These are phyloP conservation scores for Pinus albicaulis DNA, from an alignment of 75 land plant genomes.

Conservation along the genomic window DNA sequence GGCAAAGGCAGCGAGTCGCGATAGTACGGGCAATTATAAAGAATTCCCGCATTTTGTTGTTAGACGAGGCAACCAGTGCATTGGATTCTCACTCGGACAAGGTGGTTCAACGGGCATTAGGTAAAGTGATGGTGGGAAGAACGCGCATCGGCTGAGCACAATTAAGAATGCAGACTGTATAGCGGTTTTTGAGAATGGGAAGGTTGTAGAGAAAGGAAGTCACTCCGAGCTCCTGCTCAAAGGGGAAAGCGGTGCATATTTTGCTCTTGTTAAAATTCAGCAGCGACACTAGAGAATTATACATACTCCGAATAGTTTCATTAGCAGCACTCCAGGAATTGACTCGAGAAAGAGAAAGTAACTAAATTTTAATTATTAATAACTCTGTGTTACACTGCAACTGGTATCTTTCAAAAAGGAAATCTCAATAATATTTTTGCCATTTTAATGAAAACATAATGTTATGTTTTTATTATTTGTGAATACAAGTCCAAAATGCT, in stretches of 20 bases:
- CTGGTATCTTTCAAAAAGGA: no score
- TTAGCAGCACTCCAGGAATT: constrained; percentile 80
- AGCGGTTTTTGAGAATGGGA: constrained; percentile 55
- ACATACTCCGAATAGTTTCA: no score
- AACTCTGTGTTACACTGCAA: no score
- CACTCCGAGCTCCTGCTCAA: constrained; percentile 41
- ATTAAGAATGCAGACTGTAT: constrained; percentile 57
- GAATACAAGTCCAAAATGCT: no score
- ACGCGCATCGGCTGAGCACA: constrained; percentile 65
- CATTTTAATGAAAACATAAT: no score
- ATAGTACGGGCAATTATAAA: constrained; percentile 29
- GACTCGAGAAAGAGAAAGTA: constrained; percentile 66
- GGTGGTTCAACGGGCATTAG: constrained; percentile 50
- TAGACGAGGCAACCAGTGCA: constrained; percentile 72
- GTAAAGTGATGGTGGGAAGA: constrained; percentile 18
- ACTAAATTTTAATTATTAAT: no score
- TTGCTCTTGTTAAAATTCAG: constrained; percentile 9
- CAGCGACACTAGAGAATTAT: no score
- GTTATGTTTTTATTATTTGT: no score
- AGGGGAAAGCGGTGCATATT: constrained; percentile 56
- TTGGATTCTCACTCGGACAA: constrained; percentile 59
- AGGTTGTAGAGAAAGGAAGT: constrained; percentile 50
- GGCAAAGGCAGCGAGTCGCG: constrained; percentile 32
- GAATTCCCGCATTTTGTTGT: constrained; percentile 24
- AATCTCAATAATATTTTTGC: no score